Conservation (phyloP, 768 basidiomycete species). For the Lactarius sp. region DNA sequence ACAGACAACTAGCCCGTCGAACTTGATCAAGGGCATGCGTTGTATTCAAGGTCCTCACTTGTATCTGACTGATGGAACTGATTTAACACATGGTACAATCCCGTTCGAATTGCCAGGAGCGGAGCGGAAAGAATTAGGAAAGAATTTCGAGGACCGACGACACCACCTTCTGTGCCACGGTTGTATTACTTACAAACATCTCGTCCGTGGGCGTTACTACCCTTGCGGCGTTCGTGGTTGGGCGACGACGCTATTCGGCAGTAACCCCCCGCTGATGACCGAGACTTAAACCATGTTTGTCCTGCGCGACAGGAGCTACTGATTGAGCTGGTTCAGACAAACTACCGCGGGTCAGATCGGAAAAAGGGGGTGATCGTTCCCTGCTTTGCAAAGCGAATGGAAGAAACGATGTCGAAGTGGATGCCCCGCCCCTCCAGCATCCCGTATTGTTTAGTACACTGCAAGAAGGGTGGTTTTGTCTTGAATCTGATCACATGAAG, state of each 20-base stretch:
- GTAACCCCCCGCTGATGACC: neutral
- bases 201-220: neutral
- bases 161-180: neutral
- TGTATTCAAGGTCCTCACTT: neutral
- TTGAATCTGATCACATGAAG: neutral
- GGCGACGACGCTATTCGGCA: neutral
- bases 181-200: slow-evolving; percentile 3
- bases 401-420: neutral
- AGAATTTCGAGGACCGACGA: neutral
- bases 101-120: neutral
- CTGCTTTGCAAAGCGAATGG: neutral
- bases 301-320: neutral
- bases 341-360: neutral
- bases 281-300: neutral
- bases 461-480: neutral
- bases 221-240: slow-evolving; percentile 1
- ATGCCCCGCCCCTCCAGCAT: neutral
- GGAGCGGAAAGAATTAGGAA: neutral
- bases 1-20: neutral
- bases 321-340: neutral
- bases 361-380: neutral
- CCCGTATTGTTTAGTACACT: neutral
- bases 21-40: neutral
- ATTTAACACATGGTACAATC: neutral
- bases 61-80: neutral